These are phyloP conservation scores for Fusarium siculi DNA, from an alignment of 2,329 filamentous ascomycete species.

Conservation along the genomic window DNA sequence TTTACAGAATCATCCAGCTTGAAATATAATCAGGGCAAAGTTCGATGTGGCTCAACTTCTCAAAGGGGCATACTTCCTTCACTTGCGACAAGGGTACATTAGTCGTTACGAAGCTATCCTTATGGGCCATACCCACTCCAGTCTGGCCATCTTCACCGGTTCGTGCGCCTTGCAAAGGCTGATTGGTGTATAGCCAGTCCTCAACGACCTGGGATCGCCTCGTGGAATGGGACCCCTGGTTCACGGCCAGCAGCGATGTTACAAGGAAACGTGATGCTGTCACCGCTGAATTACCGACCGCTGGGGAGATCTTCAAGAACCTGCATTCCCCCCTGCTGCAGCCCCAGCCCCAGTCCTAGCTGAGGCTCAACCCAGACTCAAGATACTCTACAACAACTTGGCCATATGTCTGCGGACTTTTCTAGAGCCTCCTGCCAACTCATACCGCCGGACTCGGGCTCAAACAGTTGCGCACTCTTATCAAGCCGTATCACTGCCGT, in stretches of 20 bases:
- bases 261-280: constrained; percentile 18
- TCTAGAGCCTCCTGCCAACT: constrained; percentile 2
- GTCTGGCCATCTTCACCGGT: constrained; percentile 30
- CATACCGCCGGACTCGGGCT: neutral
- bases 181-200: constrained; percentile 36
- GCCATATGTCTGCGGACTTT: neutral
- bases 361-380: constrained; percentile 11
- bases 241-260: constrained; percentile 2
- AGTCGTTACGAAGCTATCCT: constrained; percentile 29
- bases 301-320: constrained; percentile 19
- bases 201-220: constrained; percentile 37
- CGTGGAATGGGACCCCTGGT: constrained; percentile 21
- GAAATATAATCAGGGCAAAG: constrained; percentile 28
- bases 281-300: constrained; percentile 14
- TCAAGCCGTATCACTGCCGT: neutral
- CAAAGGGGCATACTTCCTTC: constrained; percentile 35
- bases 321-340: constrained; percentile 16
- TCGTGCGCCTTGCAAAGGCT: constrained; percentile 30
- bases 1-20: constrained; percentile 16
- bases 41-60: constrained; percentile 13
- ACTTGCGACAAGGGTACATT: constrained; percentile 38
- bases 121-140: constrained; percentile 31
- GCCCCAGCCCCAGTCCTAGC: constrained; percentile 8
- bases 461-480: neutral
- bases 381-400: neutral